phyloP scores from a whole-genome alignment of 2,329 filamentous ascomycete genomes.

The Byssothecium circinans region DNA sequence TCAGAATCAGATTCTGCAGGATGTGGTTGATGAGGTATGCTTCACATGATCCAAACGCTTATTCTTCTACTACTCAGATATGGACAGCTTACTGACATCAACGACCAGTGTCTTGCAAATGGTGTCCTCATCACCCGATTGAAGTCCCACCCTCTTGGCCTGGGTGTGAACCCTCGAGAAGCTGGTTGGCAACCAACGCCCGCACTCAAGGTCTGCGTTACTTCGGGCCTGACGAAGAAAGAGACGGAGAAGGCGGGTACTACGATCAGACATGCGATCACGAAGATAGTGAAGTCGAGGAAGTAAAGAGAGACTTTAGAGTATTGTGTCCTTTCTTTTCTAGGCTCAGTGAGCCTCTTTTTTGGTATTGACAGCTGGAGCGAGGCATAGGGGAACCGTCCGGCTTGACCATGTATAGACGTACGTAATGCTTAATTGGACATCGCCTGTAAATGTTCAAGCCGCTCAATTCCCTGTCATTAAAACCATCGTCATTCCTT shows the following conservation, averaged over 20 bases:
- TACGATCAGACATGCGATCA: constrained; percentile 86
- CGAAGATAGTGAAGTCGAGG: constrained; percentile 75
- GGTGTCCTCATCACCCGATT: constrained; percentile 86
- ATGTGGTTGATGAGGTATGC: constrained; percentile 92
- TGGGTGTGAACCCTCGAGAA: constrained; percentile 67
- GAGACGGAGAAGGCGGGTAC: constrained; percentile 93
- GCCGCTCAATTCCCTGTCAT: no score
- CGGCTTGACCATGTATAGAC: no score
- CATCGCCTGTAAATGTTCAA: no score
- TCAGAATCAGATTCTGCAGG: constrained; percentile 82
- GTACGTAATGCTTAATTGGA: no score
- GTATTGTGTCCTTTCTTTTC: not conserved
- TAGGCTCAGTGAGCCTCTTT: not conserved
- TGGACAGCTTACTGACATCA: not conserved
- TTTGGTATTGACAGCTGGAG: not conserved
- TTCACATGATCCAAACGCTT: not conserved
- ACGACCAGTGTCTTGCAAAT: constrained; percentile 72
- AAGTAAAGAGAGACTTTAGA: constrained; percentile 33
- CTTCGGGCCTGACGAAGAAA: constrained; percentile 84
- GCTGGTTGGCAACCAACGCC: constrained; percentile 69
- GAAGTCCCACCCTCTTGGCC: constrained; percentile 67
- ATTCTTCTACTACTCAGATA: not conserved
- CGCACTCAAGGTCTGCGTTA: constrained; percentile 88
- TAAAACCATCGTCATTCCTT: no score
- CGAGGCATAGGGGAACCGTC: not conserved